phyloP scores from a whole-genome alignment of 225 moss, liverwort and hornwort species.

The Sphagnum tenellum region DNA sequence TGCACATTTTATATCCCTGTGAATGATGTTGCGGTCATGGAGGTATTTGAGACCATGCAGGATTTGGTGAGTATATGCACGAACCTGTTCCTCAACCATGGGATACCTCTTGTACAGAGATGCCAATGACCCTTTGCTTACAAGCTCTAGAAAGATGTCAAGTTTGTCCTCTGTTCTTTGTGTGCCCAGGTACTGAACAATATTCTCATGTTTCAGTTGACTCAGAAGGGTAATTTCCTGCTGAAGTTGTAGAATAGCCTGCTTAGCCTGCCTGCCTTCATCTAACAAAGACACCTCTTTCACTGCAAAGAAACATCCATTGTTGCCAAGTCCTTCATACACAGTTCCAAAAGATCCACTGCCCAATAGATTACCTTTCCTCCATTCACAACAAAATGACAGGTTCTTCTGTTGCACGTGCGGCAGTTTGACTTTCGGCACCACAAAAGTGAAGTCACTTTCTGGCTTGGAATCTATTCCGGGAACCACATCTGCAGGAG shows the following conservation, averaged over 20 bases:
- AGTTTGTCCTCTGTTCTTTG: slow-evolving; percentile 31
- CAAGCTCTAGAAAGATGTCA: slow-evolving; percentile 37
- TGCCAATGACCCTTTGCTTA: slow-evolving; percentile 22
- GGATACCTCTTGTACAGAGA: slow-evolving; percentile 50
- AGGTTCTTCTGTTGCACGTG: slow-evolving; percentile 23
- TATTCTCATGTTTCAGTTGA: slow-evolving; percentile 3
- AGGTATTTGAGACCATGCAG: slow-evolving; percentile 40
- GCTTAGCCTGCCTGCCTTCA: slow-evolving; percentile 1
- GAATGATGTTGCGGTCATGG: slow-evolving; percentile 43
- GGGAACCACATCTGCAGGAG: slow-evolving; percentile 3
- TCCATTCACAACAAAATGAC: slow-evolving; percentile 26
- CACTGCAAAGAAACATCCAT: slow-evolving; percentile 39
- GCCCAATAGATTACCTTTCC: slow-evolving; percentile 38
- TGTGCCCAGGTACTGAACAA: slow-evolving; percentile 6
- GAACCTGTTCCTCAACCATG: slow-evolving; percentile 35
- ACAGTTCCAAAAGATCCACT: slow-evolving; percentile 57
- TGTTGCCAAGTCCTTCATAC: slow-evolving; percentile 43
- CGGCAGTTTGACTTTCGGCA: neutral
- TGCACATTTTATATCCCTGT: slow-evolving; percentile 53
- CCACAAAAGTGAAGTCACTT: neutral
- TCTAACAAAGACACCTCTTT: slow-evolving; percentile 2
- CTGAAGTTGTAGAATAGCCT: slow-evolving; percentile 3
- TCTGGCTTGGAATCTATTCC: slow-evolving; percentile 1
- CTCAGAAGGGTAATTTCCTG: slow-evolving; percentile 7
- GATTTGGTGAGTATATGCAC: slow-evolving; percentile 43